These are phyloP conservation scores for Aspergillus ostianus DNA, from an alignment of 495 filamentous ascomycete species.

Conservation along the genomic window DNA sequence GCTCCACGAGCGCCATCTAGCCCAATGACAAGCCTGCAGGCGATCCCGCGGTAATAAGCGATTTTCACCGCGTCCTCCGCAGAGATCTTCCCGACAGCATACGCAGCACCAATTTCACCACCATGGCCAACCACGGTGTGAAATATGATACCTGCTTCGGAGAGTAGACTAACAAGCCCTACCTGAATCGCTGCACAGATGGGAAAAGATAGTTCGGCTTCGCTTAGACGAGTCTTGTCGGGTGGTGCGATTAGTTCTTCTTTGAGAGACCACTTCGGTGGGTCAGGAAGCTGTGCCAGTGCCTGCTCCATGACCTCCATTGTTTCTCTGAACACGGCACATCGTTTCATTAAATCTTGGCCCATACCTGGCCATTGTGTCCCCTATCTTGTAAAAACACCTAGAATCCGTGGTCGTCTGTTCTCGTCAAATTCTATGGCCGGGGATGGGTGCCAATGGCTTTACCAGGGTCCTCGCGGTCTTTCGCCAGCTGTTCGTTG, in stretches of 20 bases:
- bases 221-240: not conserved
- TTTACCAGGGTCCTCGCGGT: not conserved
- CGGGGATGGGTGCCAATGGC: slow-evolving; percentile 4
- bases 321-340: slow-evolving; percentile 4
- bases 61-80: slow-evolving; percentile 22
- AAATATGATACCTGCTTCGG: not conserved
- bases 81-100: slow-evolving; percentile 24
- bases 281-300: slow-evolving; percentile 15
- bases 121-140: slow-evolving; percentile 24
- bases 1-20: not conserved
- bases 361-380: slow-evolving; percentile 29
- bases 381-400: slow-evolving; percentile 28
- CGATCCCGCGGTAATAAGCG: slow-evolving; percentile 26
- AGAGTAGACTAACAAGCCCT: not conserved
- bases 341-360: slow-evolving; percentile 3
- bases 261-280: slow-evolving; percentile 8
- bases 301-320: slow-evolving; percentile 14
- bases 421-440: slow-evolving; percentile 4
- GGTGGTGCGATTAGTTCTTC: not conserved
- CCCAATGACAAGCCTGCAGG: slow-evolving; percentile 3
- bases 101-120: slow-evolving; percentile 30
- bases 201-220: not conserved
- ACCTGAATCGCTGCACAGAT: not conserved
- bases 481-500: slow-evolving; percentile 3
- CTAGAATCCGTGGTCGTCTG: slow-evolving; percentile 5